Base-by-base conservation (phyloP, 352 stramenopile genomes). In the Pythium rhizo-oryzae region DNA sequence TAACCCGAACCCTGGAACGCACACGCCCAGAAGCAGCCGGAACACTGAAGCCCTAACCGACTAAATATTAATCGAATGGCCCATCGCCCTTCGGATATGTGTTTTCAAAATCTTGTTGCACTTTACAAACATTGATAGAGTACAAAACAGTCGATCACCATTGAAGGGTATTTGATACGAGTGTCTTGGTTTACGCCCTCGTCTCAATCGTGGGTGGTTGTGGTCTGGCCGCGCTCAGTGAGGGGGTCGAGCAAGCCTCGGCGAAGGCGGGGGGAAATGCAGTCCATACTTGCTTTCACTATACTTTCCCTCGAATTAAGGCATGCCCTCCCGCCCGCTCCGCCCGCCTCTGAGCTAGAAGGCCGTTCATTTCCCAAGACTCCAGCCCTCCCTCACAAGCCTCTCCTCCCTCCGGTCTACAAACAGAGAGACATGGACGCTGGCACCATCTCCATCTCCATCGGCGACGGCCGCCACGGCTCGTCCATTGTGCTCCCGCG, bases 51-150 rank as follows among this genome's bases (percentile, higher is more conserved):
- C 18, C 23, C 19, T 16, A 52, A 19, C 46, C 18, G 46, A 52
- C 46, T 52, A 52, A 52, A 21, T 25, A 52, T 52, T 52, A 52
- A 52, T 52, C 46, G 46, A 52, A 52, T 52, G 46, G 46, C 46
- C 46, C 46, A 52, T 52, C 46, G 46, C 46, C 46, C 7, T 52
- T 52, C 7, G 46, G 46, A 19, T 52, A 52, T 52, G 7, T 52
- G 23, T 21, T 52, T 52, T n/a, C n/a, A n/a, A n/a, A n/a, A n/a
- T n/a, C n/a, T n/a, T n/a, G n/a, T n/a, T n/a, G n/a, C n/a, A n/a
- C n/a, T n/a, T n/a, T n/a, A n/a, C n/a, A n/a, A n/a, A n/a, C n/a
- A n/a, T n/a, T n/a, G n/a, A n/a, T n/a, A n/a, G n/a, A n/a, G n/a
- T n/a, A n/a, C n/a, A n/a, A n/a, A n/a, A n/a, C n/a, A n/a, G n/a